Conservation (phyloP, 371 early-diverging fungal species). For the Mortierella sp. region DNA sequence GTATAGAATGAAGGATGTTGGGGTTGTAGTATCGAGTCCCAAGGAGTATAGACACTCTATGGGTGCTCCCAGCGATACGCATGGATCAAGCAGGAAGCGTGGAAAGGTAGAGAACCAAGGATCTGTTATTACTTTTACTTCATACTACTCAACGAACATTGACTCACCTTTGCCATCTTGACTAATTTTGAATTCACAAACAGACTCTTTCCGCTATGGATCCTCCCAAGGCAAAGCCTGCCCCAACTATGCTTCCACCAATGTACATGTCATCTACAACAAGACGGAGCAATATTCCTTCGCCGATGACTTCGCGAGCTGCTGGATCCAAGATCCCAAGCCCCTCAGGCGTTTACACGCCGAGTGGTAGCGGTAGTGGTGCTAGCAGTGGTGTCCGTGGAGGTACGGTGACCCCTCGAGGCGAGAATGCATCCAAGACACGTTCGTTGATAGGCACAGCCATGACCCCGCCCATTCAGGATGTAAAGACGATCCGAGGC, state of each 20-base stretch:
- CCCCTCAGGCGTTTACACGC: conserved; percentile 14
- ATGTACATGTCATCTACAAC: conserved; percentile 49
- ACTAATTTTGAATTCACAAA: too few species aligned
- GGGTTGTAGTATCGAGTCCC: conserved; percentile 9
- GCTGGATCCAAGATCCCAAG: conserved; percentile 44
- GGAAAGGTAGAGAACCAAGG: conserved; percentile 34
- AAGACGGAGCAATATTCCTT: conserved; percentile 19
- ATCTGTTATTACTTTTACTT: too few species aligned
- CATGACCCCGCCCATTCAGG: conserved; percentile 4
- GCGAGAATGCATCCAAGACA: conserved; percentile 12
- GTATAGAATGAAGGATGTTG: conserved; percentile 22
- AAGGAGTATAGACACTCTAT: conserved; percentile 28
- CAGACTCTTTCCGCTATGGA: conserved; percentile 50
- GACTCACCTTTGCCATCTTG: background rate
- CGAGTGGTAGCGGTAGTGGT: conserved; percentile 2
- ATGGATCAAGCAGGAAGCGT: conserved; percentile 37
- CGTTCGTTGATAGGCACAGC: conserved; percentile 11
- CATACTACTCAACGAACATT: too few species aligned
- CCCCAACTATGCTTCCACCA: conserved; percentile 31
- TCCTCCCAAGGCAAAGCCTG: conserved; percentile 40
- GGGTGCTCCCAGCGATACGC: conserved; percentile 13
- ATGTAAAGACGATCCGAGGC: conserved; percentile 48
- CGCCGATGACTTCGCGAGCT: conserved; percentile 24
- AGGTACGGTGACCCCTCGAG: conserved; percentile 14
- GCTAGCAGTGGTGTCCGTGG: conserved; percentile 5